Base-by-base conservation (phyloP, 208 protist species). In the Zelonia costaricensis region DNA sequence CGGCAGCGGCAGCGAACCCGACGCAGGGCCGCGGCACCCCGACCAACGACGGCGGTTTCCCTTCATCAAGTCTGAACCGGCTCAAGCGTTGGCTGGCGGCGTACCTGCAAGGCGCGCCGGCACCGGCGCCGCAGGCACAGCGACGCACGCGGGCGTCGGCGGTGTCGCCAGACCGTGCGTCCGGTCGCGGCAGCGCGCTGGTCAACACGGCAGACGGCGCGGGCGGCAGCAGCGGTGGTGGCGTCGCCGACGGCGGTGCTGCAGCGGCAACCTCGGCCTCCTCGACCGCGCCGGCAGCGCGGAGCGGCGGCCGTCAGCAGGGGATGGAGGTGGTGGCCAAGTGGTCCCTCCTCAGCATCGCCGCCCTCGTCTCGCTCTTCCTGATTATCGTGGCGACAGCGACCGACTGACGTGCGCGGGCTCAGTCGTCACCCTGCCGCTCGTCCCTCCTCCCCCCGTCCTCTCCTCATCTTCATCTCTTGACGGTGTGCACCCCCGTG, bases 271-370 rank as follows among this genome's bases (percentile, higher is more conserved):
- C 10, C 23, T 4, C 18, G 22, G 15, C 42, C 15, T 54, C 39
- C 33, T 27, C 51, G 13, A n/a, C 51, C 12, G 31, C 1, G 51
- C 33, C 20, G 18, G 2, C 22, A 4, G 35, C 15, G 35, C 22
- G 35, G 33, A n/a, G 31, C 30, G 20, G 35, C 4, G 23, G 35
- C 20, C 6, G 51, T n/a, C n/a, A n/a, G n/a, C n/a, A n/a, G 43
- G 30, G 51, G 33, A 20, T 3, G 0, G 63, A 70, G 47, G 15
- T 49, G 35, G 3, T 70, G 1, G n/a, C 54, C 12, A 65, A 63
- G 51, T 72, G 65, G 65, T 55, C 49, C n/a, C 43, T 72, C 27
- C 22, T 72, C 36, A n/a, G 48, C 13, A 10, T 65, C 6, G 65
- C 54, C 13, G 65, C 51, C 4, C 48, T 72, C 4, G 15, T 52